These are phyloP conservation scores for Xylaria grammica DNA, from an alignment of 495 filamentous ascomycete species.

Conservation along the genomic window DNA sequence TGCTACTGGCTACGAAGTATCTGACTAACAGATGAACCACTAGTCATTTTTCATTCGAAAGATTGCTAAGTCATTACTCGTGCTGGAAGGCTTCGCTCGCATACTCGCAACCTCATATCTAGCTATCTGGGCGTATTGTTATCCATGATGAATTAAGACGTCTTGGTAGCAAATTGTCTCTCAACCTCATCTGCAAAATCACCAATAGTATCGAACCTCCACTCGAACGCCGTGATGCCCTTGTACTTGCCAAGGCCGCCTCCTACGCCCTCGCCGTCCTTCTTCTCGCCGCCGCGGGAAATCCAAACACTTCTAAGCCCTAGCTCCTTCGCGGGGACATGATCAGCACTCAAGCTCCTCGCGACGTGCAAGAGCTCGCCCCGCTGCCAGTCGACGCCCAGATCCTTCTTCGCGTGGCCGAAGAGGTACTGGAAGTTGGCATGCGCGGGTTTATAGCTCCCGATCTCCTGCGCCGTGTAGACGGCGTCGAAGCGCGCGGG, in stretches of 20 bases:
- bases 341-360: constrained; percentile 72
- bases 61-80: not conserved
- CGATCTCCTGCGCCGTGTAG: constrained; percentile 76
- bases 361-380: constrained; percentile 70
- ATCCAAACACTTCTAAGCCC: constrained; percentile 76
- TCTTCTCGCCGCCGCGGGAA: constrained; percentile 55
- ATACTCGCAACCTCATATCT: not conserved
- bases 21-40: not conserved
- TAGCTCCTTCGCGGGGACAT: constrained; percentile 67
- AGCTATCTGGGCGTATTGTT: not conserved
- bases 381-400: constrained; percentile 57
- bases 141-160: constrained; percentile 21
- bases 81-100: not conserved
- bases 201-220: constrained; percentile 65
- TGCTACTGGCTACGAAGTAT: not conserved
- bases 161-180: constrained; percentile 45
- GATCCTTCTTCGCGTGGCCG: constrained; percentile 53
- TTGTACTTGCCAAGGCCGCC: constrained; percentile 44
- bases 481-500: constrained; percentile 65
- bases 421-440: constrained; percentile 73
- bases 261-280: constrained; percentile 50
- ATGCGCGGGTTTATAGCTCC: constrained; percentile 73
- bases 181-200: constrained; percentile 77
- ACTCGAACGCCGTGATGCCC: constrained; percentile 49
- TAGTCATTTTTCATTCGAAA: not conserved